phyloP scores from a whole-genome alignment of 495 filamentous ascomycete genomes.

The Apodospora peruviana region DNA sequence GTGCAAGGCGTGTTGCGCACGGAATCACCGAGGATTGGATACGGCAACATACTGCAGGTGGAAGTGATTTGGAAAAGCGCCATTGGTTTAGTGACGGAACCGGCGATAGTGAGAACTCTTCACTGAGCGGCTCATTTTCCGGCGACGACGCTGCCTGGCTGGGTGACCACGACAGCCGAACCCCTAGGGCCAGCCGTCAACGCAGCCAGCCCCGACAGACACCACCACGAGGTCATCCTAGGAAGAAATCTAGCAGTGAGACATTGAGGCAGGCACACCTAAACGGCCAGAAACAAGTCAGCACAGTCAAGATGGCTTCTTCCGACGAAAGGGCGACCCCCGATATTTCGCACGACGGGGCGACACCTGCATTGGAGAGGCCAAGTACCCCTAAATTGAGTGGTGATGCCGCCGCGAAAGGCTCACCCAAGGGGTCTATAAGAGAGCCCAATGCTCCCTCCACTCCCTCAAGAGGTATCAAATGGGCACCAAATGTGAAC shows the following conservation, averaged over 20 bases:
- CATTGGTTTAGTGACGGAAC: slow-evolving; percentile 75
- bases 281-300: slow-evolving; percentile 27
- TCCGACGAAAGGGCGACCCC: slow-evolving; percentile 25
- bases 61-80: slow-evolving; percentile 54
- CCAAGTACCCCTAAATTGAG: slow-evolving; percentile 23
- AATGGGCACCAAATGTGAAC: slow-evolving; percentile 15
- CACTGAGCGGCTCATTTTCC: slow-evolving; percentile 52
- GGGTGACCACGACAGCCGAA: slow-evolving; percentile 30
- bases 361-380: slow-evolving; percentile 4
- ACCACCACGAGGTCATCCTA: slow-evolving; percentile 42
- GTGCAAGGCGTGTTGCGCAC: slow-evolving; percentile 46
- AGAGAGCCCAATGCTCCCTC: slow-evolving; percentile 36
- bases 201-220: slow-evolving; percentile 29
- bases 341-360: slow-evolving; percentile 27
- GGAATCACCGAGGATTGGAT: slow-evolving; percentile 77
- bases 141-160: slow-evolving; percentile 40
- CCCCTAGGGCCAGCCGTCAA: slow-evolving; percentile 34
- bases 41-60: slow-evolving; percentile 62
- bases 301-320: slow-evolving; percentile 31
- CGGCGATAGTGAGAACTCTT: slow-evolving; percentile 58
- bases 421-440: slow-evolving; percentile 22
- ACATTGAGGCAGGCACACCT: slow-evolving; percentile 59
- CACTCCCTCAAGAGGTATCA: slow-evolving; percentile 29
- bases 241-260: slow-evolving; percentile 52
- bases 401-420: slow-evolving; percentile 18